Evolutionary conservation across 345 rosid genomes (phyloP), one percentile per base, ranked within the genome.

Genomic region (Dipteronia sinensis): DNA sequence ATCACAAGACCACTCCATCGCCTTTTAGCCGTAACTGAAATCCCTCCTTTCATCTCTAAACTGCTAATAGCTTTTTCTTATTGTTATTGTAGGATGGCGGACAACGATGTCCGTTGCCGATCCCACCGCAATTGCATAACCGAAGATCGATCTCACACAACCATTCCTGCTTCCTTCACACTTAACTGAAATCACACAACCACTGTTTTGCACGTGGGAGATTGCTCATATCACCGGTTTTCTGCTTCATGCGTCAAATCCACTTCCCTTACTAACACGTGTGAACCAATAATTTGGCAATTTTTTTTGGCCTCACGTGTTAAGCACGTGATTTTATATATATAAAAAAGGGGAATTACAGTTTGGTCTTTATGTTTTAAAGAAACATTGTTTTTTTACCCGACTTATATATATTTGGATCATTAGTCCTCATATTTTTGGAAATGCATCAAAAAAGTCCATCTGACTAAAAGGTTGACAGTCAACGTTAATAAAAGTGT

Each of bases 1-100:
- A 88, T 76, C 19, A 85, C 97, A 65, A 92, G 85, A 69, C 87
- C 81, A 80, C 88, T 87, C 97, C 97, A 92, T 76, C 98, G 89
- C 75, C 95, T 82, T 76, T 95, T 95, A 55, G 88, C 94, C 16
- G 80, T 19, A 82, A 59, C 25, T 15, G 64, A 74, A 25, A 46
- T 19, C 22, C 19, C 19, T 55, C 9, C 22, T 55, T 55, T 51
- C 10, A 6, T 61, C 10, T 17, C 25, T 61, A 22, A 11, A 8
- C 12, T 20, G 29, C 6, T 20, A 22, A 7, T 1, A 20, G 20
- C 8, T n/a, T 12, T 1, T 25, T 8, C 66, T 63, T 6, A 3
- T 27, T 1, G 2, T 13, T 27, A 27, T 17, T 12, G 38, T 29
- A 20, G 7, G 22, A 51, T 31, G 78, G 55, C 78, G 71, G 64